Percentiles rank a stretch among this genome's conserved stretches.
phyloP scores from a whole-genome alignment of 2,329 filamentous ascomycete species.

The Epichloe aotearoae region DNA sequence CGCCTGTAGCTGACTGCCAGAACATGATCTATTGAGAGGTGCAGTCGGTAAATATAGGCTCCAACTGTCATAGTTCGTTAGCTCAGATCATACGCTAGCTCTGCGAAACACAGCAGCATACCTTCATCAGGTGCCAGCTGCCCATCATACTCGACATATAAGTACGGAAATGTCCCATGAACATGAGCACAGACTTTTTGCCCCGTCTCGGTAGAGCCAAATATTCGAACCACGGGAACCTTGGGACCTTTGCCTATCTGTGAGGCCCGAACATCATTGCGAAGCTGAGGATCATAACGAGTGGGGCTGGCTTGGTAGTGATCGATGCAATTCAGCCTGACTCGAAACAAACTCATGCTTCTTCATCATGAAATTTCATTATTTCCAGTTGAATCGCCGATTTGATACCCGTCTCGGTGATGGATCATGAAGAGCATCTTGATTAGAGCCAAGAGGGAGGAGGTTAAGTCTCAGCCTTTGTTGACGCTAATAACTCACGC shows the following conservation, averaged over 20 bases:
- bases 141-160: slow-evolving; percentile 80
- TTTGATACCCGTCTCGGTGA: not conserved
- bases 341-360: slow-evolving; percentile 58
- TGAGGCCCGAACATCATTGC: slow-evolving; percentile 46
- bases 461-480: not conserved
- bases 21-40: slow-evolving; percentile 82
- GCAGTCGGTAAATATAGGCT: slow-evolving; percentile 62
- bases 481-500: not conserved
- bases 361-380: slow-evolving; percentile 3
- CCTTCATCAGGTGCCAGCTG: slow-evolving; percentile 53
- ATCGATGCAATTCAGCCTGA: slow-evolving; percentile 92
- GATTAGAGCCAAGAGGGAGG: not conserved
- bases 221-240: slow-evolving; percentile 78
- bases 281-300: slow-evolving; percentile 66
- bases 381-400: not conserved
- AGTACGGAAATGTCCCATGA: slow-evolving; percentile 88
- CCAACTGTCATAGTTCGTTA: slow-evolving; percentile 39
- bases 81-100: not conserved
- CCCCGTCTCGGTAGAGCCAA: slow-evolving; percentile 85
- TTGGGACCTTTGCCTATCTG: slow-evolving; percentile 52
- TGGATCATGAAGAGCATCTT: not conserved
- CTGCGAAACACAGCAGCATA: slow-evolving; percentile 27
- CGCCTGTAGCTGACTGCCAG: slow-evolving; percentile 73
- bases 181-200: slow-evolving; percentile 91
- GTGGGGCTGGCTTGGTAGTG: slow-evolving; percentile 77